Evolutionary conservation across 2,329 filamentous ascomycete genomes (phyloP).

Genomic region (Colletotrichum sp.): DNA sequence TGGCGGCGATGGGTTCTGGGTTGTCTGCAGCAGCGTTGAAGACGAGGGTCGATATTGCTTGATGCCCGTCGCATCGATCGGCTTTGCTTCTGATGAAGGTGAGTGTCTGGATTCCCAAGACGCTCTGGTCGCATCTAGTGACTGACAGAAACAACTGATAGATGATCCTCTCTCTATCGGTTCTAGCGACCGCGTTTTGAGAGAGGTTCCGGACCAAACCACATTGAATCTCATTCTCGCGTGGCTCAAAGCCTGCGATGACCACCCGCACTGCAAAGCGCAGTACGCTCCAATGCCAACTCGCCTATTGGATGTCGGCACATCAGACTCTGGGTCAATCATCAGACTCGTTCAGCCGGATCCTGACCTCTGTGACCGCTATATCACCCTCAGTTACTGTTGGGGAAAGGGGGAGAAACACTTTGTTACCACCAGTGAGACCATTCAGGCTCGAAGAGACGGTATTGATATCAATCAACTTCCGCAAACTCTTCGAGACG

Average conservation of each 20-base stretch:
- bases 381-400: constrained; percentile 10
- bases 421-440: constrained; percentile 4
- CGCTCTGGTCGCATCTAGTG: background rate
- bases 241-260: constrained; percentile 7
- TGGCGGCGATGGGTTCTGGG: constrained; percentile 7
- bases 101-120: background rate
- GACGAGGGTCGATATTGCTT: background rate
- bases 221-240: background rate
- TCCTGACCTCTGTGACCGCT: background rate
- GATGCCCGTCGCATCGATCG: background rate
- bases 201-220: background rate
- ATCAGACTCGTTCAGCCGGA: constrained; percentile 6
- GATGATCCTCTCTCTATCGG: background rate
- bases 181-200: background rate
- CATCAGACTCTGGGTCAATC: background rate
- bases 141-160: background rate
- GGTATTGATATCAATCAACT: background rate
- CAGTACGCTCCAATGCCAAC: background rate
- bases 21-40: background rate
- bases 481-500: constrained; percentile 29
- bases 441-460: background rate
- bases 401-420: background rate
- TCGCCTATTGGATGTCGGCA: background rate
- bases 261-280: background rate
- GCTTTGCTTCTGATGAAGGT: constrained; percentile 8